Base-by-base conservation (phyloP, 352 stramenopile species). In the Phytophthora sansomeana region DNA sequence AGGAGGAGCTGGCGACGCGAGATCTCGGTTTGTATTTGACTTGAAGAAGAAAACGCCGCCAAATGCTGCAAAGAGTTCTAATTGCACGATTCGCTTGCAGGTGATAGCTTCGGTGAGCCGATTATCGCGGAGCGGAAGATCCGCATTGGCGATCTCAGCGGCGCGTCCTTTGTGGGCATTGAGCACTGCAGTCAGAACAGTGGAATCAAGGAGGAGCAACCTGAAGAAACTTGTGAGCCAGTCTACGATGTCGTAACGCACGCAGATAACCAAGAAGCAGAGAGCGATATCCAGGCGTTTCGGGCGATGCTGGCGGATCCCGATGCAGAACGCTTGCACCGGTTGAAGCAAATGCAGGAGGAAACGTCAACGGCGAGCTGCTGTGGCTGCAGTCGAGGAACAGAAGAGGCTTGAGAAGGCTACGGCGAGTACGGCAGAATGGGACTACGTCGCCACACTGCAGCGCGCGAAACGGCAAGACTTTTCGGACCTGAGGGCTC, bases 61-160 rank as follows among this genome's bases (percentile, higher is more conserved):
- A 21, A 36, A n/a, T 39, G 33, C 4, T 39, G 3, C 14, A 54
- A 39, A 10, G 5, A 28, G 33, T 43, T 42, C 39, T 54, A 42
- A 61, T n/a, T 17, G 10, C 10, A 36, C 2, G 8, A 14, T 21
- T 41, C 26, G 7, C 16, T 48, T 32, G 4, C 44, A 74, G 86
- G 88, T 16, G 71, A 94, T 42, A 81, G 69, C 50, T 92, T 87
- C 52, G 88, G 88, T 4, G 88, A 94, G 68, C 84, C 83, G 3
- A 78, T 94, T n/a, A 92, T 95, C 21, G 68, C 75, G 30, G 89
- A 96, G 54, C 81, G 89, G 17, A 89, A 89, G 75, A 95, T 96
- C 50, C 85, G 85, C 30, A 94, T 95, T 28, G 61, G 64, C 29
- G 58, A 51, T 43, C 59, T 72, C 43, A 71, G 49, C 17, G 67